Conservation (phyloP, 2,329 filamentous ascomycete genomes). For the Alternaria dauci region DNA sequence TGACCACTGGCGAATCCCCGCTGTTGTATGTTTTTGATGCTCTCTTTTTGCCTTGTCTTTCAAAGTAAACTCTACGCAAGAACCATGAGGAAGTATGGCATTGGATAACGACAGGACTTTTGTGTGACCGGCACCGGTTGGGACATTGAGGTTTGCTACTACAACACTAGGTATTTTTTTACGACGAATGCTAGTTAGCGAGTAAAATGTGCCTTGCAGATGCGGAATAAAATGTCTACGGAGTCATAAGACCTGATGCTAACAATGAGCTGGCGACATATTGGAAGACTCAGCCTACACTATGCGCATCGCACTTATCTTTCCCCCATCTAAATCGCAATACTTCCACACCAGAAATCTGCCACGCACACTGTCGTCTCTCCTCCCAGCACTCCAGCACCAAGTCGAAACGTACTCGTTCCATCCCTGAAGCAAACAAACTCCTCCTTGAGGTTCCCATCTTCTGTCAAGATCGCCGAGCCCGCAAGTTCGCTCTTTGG, state of each 20-base stretch:
- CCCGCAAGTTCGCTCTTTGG: constrained; percentile 26
- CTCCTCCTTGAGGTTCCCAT: constrained; percentile 14
- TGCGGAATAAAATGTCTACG: background rate
- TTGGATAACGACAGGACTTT: background rate
- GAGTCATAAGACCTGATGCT: background rate
- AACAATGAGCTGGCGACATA: background rate
- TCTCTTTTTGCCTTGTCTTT: background rate
- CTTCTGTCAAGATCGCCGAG: constrained; percentile 8
- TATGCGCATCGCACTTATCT: background rate
- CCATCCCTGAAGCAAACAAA: constrained; percentile 34
- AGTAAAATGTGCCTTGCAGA: background rate
- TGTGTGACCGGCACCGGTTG: background rate
- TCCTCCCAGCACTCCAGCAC: constrained; percentile 6
- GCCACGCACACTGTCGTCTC: constrained; percentile 21
- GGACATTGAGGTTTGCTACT: background rate
- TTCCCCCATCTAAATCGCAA: constrained; percentile 4
- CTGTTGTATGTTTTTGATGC: constrained; percentile 3
- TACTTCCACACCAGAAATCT: constrained; percentile 31
- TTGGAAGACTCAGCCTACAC: background rate
- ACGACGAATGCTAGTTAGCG: background rate
- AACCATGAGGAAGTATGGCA: background rate
- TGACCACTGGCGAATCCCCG: background rate
- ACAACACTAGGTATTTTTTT: background rate
- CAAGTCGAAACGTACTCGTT: constrained; percentile 17
- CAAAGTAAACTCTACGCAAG: background rate